phyloP scores from a whole-genome alignment of 176 grass and related monocot species.

The Aechmea fasciata region DNA sequence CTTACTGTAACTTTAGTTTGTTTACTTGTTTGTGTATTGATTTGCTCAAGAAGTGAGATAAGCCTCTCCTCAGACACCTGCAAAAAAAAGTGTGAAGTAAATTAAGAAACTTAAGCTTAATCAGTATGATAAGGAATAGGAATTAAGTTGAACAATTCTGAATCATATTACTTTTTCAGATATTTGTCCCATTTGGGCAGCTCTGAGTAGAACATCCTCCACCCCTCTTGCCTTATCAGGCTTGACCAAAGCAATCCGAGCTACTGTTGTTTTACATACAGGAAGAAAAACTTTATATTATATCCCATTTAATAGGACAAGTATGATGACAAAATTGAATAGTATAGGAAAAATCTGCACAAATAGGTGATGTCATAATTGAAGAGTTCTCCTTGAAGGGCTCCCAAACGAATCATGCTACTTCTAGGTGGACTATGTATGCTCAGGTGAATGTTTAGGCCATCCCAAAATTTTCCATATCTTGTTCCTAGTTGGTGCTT shows the following conservation, averaged over 20 bases:
- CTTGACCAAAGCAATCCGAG: constrained; percentile 90
- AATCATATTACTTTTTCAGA: constrained; percentile 60
- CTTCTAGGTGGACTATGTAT: too few species aligned
- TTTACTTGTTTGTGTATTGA: constrained; percentile 69
- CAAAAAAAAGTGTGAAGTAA: constrained; percentile 7
- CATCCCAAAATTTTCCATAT: too few species aligned
- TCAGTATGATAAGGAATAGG: too few species aligned
- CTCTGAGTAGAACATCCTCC: constrained; percentile 86
- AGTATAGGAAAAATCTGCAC: not conserved
- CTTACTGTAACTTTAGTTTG: constrained; percentile 92
- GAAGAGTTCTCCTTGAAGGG: not conserved
- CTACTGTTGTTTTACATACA: constrained; percentile 31
- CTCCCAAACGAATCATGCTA: too few species aligned
- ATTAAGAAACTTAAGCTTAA: constrained; percentile 14
- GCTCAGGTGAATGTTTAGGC: too few species aligned
- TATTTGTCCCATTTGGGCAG: constrained; percentile 81
- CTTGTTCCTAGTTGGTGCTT: too few species aligned
- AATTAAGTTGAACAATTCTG: constrained; percentile 1
- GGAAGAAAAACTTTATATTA: constrained; percentile 5
- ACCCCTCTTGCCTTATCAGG: constrained; percentile 97
- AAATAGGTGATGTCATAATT: constrained; percentile 1
- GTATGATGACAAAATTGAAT: not conserved
- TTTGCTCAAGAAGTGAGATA: constrained; percentile 78
- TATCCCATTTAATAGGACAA: not conserved
- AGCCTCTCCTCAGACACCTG: constrained; percentile 88